These are phyloP conservation scores for Paecilomyces dactylethromorphus DNA, from an alignment of 2,329 filamentous ascomycete genomes.

Conservation along the genomic window DNA sequence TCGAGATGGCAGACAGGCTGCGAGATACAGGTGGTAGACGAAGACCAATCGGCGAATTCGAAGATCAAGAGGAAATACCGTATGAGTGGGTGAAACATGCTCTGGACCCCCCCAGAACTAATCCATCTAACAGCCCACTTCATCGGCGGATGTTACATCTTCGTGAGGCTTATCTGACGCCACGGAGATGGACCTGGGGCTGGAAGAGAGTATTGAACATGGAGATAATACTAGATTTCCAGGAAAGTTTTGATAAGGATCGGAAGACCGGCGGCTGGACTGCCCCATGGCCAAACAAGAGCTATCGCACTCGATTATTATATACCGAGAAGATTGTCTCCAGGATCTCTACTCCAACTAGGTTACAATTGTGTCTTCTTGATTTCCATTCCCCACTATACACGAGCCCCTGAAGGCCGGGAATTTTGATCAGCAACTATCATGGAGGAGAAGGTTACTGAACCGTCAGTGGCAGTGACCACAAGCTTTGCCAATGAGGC, in stretches of 20 bases:
- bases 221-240: not conserved
- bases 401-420: not conserved
- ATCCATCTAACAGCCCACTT: not conserved
- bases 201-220: not conserved
- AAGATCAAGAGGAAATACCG: not conserved
- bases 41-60: not conserved
- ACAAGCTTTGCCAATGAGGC: conserved; percentile 12
- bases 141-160: not conserved
- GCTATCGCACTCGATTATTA: not conserved
- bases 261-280: not conserved
- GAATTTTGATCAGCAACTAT: conserved; percentile 51
- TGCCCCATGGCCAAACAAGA: not conserved
- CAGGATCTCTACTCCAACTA: not conserved
- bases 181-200: not conserved
- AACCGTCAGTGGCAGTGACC: conserved; percentile 15
- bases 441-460: conserved; percentile 9
- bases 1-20: not conserved
- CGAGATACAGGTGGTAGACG: not conserved
- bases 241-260: not conserved
- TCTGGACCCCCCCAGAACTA: not conserved
- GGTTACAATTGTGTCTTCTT: not conserved
- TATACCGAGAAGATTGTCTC: not conserved
- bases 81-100: not conserved
- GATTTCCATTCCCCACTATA: not conserved
- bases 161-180: not conserved